Base-by-base conservation (phyloP, 2,329 filamentous ascomycete species). In the Trichophyton rubrum region DNA sequence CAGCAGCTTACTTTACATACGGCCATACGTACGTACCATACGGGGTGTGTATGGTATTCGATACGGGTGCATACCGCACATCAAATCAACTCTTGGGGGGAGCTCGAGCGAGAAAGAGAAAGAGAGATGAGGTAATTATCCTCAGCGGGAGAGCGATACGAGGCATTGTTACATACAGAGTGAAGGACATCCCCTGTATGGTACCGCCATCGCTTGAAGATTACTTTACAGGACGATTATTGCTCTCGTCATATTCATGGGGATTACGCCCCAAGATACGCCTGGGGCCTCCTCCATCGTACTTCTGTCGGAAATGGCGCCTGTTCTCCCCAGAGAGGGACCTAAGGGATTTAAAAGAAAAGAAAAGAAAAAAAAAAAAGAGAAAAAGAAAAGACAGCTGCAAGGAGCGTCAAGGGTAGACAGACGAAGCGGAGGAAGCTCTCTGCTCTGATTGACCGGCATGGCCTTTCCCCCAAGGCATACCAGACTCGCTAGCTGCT, bases 241-340 rank as follows among this genome's bases (percentile, higher is more conserved):
- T 38, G 33, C 33, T 17, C 27, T 27, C 27, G 40, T 17, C 15
- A 20, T 43, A 43, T n/a, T 7, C 40, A 7, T 43, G 40, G 40
- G 33, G 41, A 30, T 30, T 45, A 20, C 41, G 11, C 15, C 41
- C 41, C 15, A 20, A 20, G 41, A 53, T 53, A 53, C n/a, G 9
- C 27, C 40, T 43, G 40, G 40, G 15, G 17, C 40, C 15, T 43
- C 27, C 27, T 30, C 27, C 27, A 43, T n/a, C n/a, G 49, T 15
- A 30, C 22, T 33, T 38, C 22, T 53, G 49, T 53, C 49, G 49
- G 49, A 53, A 53, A 53, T 53, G 49, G 49, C 49, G 49, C 49
- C 49, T 53, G 49, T 24, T 53, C 49, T 24, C 49, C 49, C 33
- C 33, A 38, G 33, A 38, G 33, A 33, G 30, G 30, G 33, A 38